Evolutionary conservation across 1,284 basidiomycete species (phyloP), one percentile per base, ranked within the genome.

Genomic region (Trametes pubescens): DNA sequence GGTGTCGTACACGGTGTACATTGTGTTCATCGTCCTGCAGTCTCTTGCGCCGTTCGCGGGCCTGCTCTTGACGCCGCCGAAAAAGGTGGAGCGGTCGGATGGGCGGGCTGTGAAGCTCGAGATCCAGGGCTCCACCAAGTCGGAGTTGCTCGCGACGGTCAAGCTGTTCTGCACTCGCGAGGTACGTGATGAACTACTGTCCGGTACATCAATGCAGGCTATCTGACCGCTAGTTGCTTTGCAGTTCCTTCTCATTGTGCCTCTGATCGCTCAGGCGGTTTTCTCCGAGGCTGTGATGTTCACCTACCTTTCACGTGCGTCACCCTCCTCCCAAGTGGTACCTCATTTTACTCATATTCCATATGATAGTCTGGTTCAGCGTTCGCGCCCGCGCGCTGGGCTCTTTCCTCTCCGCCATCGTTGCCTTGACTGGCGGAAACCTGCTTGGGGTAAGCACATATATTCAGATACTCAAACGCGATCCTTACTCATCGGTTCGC

Each of bases 21-120:
- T 64, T 48, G 58, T 64, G 32, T 64, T 64, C 52, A 64, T 64
- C 53, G 49, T 49, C 22, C 57, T 64, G 11, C 62, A 59, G 62
- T 47, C 58, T 49, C 9, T 64, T 1, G 53, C 53, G 34, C 58
- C 62, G 32, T 9, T 57, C 26, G 62, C 57, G 37, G 60, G 60
- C 22, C 29, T 59, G 38, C 43, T 64, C 21, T 51, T 64, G 52
- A 59, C 62, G 32, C 58, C 57, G 48, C 62, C 62, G 49, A 51
- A 59, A 49, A 64, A 60, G 49, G 62, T 60, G 52, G 53, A 59
- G 53, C 40, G 62, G 18, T 52, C 53, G 38, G 62, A 64, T 37
- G 53, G 58, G 40, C 47, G 57, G 35, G 21, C 46, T 53, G 60
- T 61, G 26, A 59, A 56, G 53, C 52, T 64, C 29, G 53, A 51